Evolutionary conservation across 805 yeast species (phyloP), one percentile per base, ranked within the genome.

Genomic region (Cyberlindnera galapagoensis): DNA sequence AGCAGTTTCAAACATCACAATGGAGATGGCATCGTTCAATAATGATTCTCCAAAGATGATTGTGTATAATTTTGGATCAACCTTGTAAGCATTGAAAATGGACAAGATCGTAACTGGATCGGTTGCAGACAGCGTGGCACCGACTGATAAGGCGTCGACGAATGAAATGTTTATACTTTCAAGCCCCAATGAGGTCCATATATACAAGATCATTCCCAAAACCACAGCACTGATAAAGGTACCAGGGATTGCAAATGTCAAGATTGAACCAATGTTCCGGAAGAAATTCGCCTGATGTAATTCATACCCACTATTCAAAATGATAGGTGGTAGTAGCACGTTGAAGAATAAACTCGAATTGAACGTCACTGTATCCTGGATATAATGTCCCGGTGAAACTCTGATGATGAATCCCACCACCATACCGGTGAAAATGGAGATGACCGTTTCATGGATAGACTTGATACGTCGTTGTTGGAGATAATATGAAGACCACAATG

Each of bases 1-100:
- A 52, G 97, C 88, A 0, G 99, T 92, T 62, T 92, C 98, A 63
- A 92, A 92, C 95, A 92, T 90, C 47, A 92, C 99, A 55, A 92
- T 92, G 44, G 97, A 87, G 39, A 92, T 94, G 22, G 99, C 99
- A 63, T 92, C 99, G 56, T 92, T 92, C 42, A 92, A 65, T 38
- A 92, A 65, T 4, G 96, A 84, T 60, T 92, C 99, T 30, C 99
- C 99, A 57, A 92, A 90, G 42, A 92, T 94, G 41, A 92, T 87
- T 17, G 98, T 94, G 63, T 94, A 92, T 29, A 92, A 67, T 58
- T 94, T 92, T 9, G 98, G 98, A 57, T 92, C 99, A 21, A 92
- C 99, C 59, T 90, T 88, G 62, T 92, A 92, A 10, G 97, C 92
- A 54, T 90, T 92, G 68, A 92, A 92, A 39, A 92, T 92, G 10